Evolutionary conservation across 2,329 filamentous ascomycete species (phyloP), one percentile per base, ranked within the genome.

Genomic region (Chrysoporthe puriensis): DNA sequence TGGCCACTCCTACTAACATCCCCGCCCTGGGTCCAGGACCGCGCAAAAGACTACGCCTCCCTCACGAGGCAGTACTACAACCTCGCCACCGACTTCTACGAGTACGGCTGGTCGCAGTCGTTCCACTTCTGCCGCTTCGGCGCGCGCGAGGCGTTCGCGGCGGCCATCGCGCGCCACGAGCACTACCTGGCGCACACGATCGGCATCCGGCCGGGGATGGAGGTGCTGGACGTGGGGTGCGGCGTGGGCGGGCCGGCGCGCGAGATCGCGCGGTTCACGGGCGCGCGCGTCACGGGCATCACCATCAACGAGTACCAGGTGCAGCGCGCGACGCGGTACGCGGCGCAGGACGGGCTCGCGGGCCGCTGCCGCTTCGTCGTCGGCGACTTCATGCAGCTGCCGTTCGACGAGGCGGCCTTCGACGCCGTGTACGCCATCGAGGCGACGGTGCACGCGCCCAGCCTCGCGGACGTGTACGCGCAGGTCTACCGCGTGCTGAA

Each of bases 251-350:
- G 91, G 32, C 91, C 91, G 9, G 91, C 90, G 18, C 83, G 90
- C 69, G 90, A 93, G 79, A 93, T 93, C 73, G 88, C 88, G 78
- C 90, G 90, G 76, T 92, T 92, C 79, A 84, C 88, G 9, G 90
- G 87, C 69, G 88, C 85, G 75, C 88, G 91, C 71, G 85, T 93
- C 62, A 84, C 89, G 44, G 91, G 91, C 57, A 78, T 93, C 79
- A 93, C 92, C 84, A 93, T 92, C 85, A 93, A 92, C 77, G 89
- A 92, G 79, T 93, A 93, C 81, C 91, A 93, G 79, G 92, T 93
- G 72, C 85, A 92, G 78, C 88, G 91, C 70, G 90, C 90, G 4
- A 89, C 86, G 34, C 81, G 80, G 52, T 91, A 93, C 76, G 90
- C 90, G 1, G 79, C 83, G 72, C 87, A 88, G 75, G 89, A 91